Base-by-base conservation (phyloP, 257 asterid species). In the Ilex aquifolium region DNA sequence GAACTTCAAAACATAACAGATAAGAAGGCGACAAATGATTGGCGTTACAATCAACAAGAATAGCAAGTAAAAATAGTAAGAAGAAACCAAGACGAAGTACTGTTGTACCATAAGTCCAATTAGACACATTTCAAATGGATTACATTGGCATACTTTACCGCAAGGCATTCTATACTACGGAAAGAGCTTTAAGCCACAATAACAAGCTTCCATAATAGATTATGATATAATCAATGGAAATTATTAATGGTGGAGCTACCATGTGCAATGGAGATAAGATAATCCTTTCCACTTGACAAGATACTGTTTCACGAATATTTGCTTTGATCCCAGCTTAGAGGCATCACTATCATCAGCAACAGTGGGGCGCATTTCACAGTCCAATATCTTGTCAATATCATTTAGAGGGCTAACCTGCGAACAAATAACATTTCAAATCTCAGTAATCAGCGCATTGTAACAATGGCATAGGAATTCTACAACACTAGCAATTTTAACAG, bases 231-330 rank as follows among this genome's bases (percentile, higher is more conserved):
- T 32, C 64, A 60, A 68, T n/a, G 71, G 65, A 64, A 68, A 31
- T 31, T 66, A 6, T 40, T 66, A 59, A 57, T n/a, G 44, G 68
- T 44, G 53, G 59, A 73, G 59, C 69, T 77, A 93, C 99, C 99
- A 93, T 70, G 90, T 64, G 79, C 99, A 87, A 64, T 93, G 99
- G 69, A 93, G 86, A 83, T 93, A 84, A 32, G 99, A 93, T 74
- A 73, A 59, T 64, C 95, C 97, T 76, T 90, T 93, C 99, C 99
- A 93, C 77, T 93, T 93, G 40, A 93, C 87, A 72, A 93, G 82
- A 79, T 87, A 93, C 74, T 93, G 99, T 70, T 87, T 93, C 76
- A 78, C 85, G 78, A 84, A 76, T 72, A 74, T 85, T 82, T 87
- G 97, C 77, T 84, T 79, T 13, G 95, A 79, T 32, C 95, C 99